Percentiles rank a stretch among this genome's conserved stretches.
phyloP scores from a whole-genome alignment of 73 alveolate genomes.

The Tetrahymena elliotti region DNA sequence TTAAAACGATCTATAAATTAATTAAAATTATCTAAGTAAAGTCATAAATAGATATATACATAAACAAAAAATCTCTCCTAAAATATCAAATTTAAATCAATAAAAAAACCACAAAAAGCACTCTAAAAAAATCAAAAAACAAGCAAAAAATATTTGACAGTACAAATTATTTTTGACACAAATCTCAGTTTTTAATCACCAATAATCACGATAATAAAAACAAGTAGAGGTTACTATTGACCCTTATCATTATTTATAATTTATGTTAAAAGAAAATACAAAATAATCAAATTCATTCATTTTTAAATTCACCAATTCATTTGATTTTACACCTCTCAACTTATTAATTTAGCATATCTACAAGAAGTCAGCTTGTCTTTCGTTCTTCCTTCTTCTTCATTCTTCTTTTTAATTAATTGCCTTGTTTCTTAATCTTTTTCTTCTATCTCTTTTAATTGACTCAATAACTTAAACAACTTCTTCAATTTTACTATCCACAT shows the following conservation, averaged over 20 bases:
- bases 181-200: no score
- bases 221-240: not conserved
- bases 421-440: not conserved
- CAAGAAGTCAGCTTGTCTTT: not conserved
- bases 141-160: not conserved
- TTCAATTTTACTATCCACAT: constrained; percentile 7
- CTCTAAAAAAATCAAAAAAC: not conserved
- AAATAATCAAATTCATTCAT: not conserved
- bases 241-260: no score
- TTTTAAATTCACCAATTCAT: no score
- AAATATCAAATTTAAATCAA: not conserved
- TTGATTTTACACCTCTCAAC: not conserved
- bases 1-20: no score
- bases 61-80: no score
- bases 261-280: not conserved
- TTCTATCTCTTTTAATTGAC: not conserved
- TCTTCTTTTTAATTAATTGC: not conserved
- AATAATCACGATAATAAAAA: no score
- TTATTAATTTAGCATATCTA: not conserved
- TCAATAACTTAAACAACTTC: constrained; percentile 7
- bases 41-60: no score
- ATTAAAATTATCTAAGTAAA: not conserved
- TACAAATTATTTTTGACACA: no score
- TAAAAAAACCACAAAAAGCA: not conserved
- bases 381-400: not conserved